These are phyloP conservation scores for Lentinus tigrinus DNA, from an alignment of 768 basidiomycete genomes.

Conservation along the genomic window DNA sequence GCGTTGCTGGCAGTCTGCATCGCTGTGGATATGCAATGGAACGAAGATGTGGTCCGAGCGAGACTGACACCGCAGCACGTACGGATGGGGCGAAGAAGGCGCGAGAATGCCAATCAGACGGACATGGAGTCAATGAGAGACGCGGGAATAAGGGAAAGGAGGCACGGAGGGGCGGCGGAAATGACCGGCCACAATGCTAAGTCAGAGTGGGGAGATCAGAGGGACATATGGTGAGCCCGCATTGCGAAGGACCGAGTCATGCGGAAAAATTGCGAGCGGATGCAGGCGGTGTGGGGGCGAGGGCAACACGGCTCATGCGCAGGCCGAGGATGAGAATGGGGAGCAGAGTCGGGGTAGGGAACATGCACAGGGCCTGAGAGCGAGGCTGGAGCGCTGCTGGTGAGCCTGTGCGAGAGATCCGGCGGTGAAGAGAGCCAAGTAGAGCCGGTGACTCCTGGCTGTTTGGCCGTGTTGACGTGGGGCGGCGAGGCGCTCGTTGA, in stretches of 20 bases:
- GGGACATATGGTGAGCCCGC: background rate
- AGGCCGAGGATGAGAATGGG: background rate
- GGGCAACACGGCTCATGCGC: background rate
- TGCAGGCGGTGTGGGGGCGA: background rate
- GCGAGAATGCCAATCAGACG: background rate
- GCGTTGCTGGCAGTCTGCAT: background rate
- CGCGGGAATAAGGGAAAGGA: conserved; percentile 3
- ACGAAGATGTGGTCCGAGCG: background rate
- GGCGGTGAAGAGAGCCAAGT: background rate
- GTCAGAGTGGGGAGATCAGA: background rate
- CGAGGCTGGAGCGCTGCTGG: background rate
- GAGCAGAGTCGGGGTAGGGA: background rate
- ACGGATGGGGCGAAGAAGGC: conserved; percentile 1
- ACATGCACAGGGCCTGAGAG: background rate
- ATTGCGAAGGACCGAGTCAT: conserved; percentile 10
- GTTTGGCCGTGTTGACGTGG: conserved; percentile 16
- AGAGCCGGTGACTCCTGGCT: conserved; percentile 14
- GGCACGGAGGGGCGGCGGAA: background rate
- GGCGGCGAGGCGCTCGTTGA: conserved; percentile 13
- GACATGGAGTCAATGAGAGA: background rate
- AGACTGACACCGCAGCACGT: background rate
- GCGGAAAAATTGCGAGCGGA: conserved; percentile 4
- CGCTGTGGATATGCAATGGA: no score
- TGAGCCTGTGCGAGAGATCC: background rate
- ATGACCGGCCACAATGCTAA: background rate